Conservation (phyloP, 352 stramenopile genomes). For the Phytopythium boreale region DNA sequence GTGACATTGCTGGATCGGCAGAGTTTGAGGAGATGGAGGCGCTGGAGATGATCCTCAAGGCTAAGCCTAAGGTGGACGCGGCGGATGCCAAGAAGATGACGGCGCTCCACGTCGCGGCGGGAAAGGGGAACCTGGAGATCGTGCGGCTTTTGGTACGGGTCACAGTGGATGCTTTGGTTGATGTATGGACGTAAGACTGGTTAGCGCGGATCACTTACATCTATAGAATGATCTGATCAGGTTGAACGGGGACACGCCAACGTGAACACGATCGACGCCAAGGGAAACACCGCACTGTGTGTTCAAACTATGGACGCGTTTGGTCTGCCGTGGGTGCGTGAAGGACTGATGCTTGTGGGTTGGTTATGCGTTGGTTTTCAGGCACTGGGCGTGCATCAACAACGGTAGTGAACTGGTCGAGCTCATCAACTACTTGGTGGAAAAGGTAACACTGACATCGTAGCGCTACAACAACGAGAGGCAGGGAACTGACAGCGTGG, state of each 20-base stretch:
- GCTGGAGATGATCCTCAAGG: conserved; percentile 51
- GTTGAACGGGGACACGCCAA: conserved; percentile 53
- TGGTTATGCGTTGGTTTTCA: conserved; percentile 13
- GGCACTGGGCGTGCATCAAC: conserved; percentile 72
- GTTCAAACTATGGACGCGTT: background rate
- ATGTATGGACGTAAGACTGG: background rate
- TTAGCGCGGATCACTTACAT: background rate
- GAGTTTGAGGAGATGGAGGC: conserved; percentile 66
- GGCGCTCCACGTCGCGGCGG: conserved; percentile 57
- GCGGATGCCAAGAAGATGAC: conserved; percentile 76
- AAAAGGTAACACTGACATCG: conserved; percentile 29
- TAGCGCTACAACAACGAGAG: background rate
- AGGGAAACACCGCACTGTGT: conserved; percentile 71
- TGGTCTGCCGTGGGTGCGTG: background rate
- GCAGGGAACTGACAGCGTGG: background rate
- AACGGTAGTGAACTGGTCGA: conserved; percentile 40
- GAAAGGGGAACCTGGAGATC: conserved; percentile 60
- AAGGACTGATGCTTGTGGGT: background rate
- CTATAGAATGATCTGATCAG: no score
- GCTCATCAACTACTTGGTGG: conserved; percentile 52
- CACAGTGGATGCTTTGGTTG: background rate
- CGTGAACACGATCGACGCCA: conserved; percentile 55
- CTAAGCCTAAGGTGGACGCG: conserved; percentile 63
- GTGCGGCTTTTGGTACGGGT: conserved; percentile 43
- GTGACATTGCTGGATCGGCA: conserved; percentile 11